phyloP scores from a whole-genome alignment of 139 green algal genomes.

The Mesotaenium endlicherianum region DNA sequence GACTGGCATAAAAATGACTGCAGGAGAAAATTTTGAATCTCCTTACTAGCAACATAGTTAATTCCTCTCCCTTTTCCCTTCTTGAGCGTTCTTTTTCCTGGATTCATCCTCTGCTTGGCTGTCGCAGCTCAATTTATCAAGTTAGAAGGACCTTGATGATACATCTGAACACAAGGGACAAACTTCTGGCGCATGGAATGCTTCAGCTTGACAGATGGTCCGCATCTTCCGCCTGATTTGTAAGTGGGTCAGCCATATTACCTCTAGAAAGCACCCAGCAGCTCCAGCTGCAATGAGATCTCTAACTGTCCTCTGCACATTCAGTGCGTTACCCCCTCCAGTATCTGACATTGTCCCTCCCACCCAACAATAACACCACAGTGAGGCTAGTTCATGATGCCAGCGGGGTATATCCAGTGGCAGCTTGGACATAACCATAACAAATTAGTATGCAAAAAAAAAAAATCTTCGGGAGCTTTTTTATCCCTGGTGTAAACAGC shows the following conservation, averaged over 20 bases:
- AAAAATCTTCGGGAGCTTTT: neutral
- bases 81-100: no score
- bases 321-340: conserved; percentile 75
- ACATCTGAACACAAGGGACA: no score
- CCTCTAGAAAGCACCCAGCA: conserved; percentile 76
- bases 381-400: neutral
- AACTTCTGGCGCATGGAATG: no score
- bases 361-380: neutral
- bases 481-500: neutral
- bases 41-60: no score
- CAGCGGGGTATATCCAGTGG: no score
- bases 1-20: no score
- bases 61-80: no score
- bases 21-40: no score
- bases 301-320: conserved; percentile 79
- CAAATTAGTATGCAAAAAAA: neutral
- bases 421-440: neutral
- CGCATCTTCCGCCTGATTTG: neutral
- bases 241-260: neutral
- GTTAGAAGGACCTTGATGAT: no score
- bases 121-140: no score
- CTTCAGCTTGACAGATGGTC: neutral
- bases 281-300: conserved; percentile 73
- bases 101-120: no score
- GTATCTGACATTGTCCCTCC: conserved; percentile 64